Evolutionary conservation across 345 rosid genomes (phyloP).

Genomic region (Euphorbia peplus): DNA sequence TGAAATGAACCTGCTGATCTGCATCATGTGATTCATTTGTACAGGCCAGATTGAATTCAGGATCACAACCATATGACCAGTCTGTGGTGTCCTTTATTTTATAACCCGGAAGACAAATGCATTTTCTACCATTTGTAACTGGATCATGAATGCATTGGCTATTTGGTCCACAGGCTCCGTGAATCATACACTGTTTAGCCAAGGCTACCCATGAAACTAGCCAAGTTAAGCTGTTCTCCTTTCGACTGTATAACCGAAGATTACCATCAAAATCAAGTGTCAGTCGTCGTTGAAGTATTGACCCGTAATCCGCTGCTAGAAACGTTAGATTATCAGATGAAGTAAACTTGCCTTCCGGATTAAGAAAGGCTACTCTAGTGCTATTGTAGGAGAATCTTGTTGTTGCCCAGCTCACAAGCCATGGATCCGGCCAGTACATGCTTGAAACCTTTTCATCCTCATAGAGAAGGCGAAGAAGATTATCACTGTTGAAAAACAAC

Average conservation of each 20-base stretch:
- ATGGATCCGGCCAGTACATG: background rate
- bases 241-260: background rate
- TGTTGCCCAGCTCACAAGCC: slow-evolving; percentile 3
- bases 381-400: background rate
- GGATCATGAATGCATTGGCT: background rate
- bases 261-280: slow-evolving; percentile 3
- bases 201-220: background rate
- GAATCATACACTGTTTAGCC: background rate
- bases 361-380: slow-evolving; percentile 1
- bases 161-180: slow-evolving; percentile 1
- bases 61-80: slow-evolving; percentile 1
- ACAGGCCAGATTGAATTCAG: background rate
- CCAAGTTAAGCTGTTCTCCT: background rate
- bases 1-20: background rate
- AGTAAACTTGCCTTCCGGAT: background rate
- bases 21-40: background rate
- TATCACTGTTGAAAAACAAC: slow-evolving; percentile 1
- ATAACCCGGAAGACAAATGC: slow-evolving; percentile 1
- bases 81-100: background rate
- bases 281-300: background rate
- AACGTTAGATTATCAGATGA: background rate
- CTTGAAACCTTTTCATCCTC: background rate
- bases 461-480: slow-evolving; percentile 6
- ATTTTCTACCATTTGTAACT: background rate
- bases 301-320: background rate